Base-by-base conservation (phyloP, 1,139 yeast species). In the Pichia norvegensis region DNA sequence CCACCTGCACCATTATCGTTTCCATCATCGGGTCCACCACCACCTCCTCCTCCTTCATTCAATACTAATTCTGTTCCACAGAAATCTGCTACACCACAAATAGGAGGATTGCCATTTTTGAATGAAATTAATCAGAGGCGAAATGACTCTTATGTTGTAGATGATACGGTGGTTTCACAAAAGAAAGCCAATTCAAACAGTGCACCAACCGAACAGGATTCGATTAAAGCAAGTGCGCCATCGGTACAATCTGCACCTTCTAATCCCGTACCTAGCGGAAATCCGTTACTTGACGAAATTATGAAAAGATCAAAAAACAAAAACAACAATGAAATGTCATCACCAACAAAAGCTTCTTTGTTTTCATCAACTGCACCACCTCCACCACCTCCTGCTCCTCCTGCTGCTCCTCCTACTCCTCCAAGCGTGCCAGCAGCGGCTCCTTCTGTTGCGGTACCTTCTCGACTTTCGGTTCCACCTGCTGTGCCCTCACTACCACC, bases 101-200 rank as follows among this genome's bases (percentile, higher is more conserved):
- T 57, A 7, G 66, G 67, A 10, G 63, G 67, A 0, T 57, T 73
- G 29, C 78, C 79, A 11, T 78, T 78, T 54, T 63, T 78, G 36
- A 78, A 79, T 1, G 77, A 78, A 47, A 78, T 78, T 42, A 77
- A 77, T 53, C 70, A 73, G 43, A 75, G 72, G 49, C 64, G 83
- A 55, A 73, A 75, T 49, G 81, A 76, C 33, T 52, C 71, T 4
- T 64, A 69, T 55, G 79, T 75, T 6, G 67, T 77, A 16, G 57
- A 53, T 47, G 52, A 48, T 19, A 38, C 35, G n/a, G 43, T 43
- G 20, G 53, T 52, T 16, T 40, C 51, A 20, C 19, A 23, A 14
- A 38, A 38, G 19, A 48, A 40, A 8, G 13, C 38, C 2, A 42
- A 46, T 3, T 27, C 44, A 21, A 40, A 42, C 2, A 50, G 51